phyloP scores from a whole-genome alignment of 176 grass and related monocot genomes.

The Eragrostis nindensis region DNA sequence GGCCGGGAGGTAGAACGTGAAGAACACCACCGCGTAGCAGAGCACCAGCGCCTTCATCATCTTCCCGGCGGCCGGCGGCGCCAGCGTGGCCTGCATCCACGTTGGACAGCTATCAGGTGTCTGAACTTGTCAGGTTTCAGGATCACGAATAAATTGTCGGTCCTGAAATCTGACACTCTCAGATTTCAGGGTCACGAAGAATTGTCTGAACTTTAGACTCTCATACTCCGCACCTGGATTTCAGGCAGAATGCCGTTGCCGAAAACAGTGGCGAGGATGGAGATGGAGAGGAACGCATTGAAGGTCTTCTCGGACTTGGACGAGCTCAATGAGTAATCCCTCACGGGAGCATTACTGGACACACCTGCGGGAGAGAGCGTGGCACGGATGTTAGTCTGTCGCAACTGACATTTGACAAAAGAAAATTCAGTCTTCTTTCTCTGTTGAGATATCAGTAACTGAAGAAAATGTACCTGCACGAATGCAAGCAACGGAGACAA shows the following conservation, averaged over 20 bases:
- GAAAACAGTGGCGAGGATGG: constrained; percentile 84
- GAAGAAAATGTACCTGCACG: constrained; percentile 49
- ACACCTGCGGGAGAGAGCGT: constrained; percentile 12
- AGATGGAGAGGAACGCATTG: constrained; percentile 69
- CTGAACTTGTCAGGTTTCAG: not conserved
- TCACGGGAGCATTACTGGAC: constrained; percentile 49
- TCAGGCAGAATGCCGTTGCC: constrained; percentile 92
- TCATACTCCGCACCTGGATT: constrained; percentile 56
- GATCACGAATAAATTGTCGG: too few species aligned
- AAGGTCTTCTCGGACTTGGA: constrained; percentile 58
- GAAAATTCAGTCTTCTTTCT: not conserved
- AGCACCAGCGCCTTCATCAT: constrained; percentile 71
- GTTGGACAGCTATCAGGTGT: not conserved
- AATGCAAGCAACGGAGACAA: constrained; percentile 66
- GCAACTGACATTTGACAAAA: not conserved
- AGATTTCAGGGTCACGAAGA: too few species aligned
- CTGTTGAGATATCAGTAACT: too few species aligned
- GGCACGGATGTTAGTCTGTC: not conserved
- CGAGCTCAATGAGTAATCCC: constrained; percentile 75
- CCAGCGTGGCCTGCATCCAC: constrained; percentile 67
- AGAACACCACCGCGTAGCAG: constrained; percentile 63
- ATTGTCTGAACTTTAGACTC: not conserved
- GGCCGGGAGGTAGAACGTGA: constrained; percentile 72
- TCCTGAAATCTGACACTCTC: too few species aligned
- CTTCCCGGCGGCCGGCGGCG: constrained; percentile 83